A percentile compares a stretch with the other conserved stretches of the same genome.
These are phyloP conservation scores for Geosmithia flava DNA, from an alignment of 2,329 filamentous ascomycete genomes.

Conservation along the genomic window DNA sequence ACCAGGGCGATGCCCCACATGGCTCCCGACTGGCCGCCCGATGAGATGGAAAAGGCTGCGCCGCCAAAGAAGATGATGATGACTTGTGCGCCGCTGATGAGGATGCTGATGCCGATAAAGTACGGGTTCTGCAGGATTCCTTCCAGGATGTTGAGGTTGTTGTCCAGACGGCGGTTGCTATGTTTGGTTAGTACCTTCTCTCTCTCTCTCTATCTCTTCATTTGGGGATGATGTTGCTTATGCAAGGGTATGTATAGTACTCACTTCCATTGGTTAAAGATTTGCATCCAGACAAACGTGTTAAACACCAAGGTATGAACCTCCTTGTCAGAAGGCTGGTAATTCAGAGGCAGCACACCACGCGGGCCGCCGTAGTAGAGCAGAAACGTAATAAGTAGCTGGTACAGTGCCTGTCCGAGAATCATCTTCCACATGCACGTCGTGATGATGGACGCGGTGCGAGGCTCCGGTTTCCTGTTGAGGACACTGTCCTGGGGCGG, in stretches of 20 bases:
- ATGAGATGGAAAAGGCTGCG: conserved; percentile 61
- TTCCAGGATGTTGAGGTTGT: conserved; percentile 92
- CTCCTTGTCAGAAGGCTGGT: conserved; percentile 25
- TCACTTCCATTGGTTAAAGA: conserved; percentile 95
- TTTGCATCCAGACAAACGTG: conserved; percentile 99
- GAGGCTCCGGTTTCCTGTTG: conserved; percentile 56
- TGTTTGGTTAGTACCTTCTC: not conserved
- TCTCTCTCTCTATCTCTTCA: not conserved
- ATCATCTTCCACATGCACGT: conserved; percentile 99
- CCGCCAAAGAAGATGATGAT: conserved; percentile 86
- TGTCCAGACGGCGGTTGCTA: conserved; percentile 83
- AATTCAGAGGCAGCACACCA: conserved; percentile 35
- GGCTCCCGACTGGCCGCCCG: conserved; percentile 46
- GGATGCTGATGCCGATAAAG: conserved; percentile 72
- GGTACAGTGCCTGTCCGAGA: conserved; percentile 80
- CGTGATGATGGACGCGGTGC: conserved; percentile 56
- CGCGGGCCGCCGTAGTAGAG: conserved; percentile 62
- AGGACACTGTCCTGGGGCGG: conserved; percentile 75
- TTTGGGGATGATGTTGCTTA: no score
- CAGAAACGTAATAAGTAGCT: conserved; percentile 67
- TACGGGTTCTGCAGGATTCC: conserved; percentile 75
- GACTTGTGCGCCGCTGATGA: conserved; percentile 83
- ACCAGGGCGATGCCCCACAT: conserved; percentile 86
- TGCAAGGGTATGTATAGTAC: conserved; percentile 16
- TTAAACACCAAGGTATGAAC: conserved; percentile 86